phyloP scores from a whole-genome alignment of 306 rosid species.

The peach (Prunus persica) region Prunus_persica_NCBIv2 NC_034016.1:6442501-6443000 shows the following conservation, averaged over 20 bases:
- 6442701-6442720: background rate
- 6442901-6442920: too few relatives aligned
- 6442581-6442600: background rate
- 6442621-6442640: background rate
- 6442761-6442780: slow-evolving; percentile 15
- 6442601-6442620: slow-evolving; percentile 1
- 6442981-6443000: background rate
- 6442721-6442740: slow-evolving; percentile 12
- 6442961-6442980: slow-evolving; percentile 35
- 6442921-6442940: slow-evolving; percentile 23
- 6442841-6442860: slow-evolving; percentile 26
- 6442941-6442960: slow-evolving; percentile 36
- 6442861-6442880: background rate
- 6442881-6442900: background rate
- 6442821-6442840: slow-evolving; percentile 23
- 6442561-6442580: background rate
- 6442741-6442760: background rate
- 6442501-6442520: slow-evolving; percentile 1
- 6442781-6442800: slow-evolving; percentile 21
- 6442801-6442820: slow-evolving; percentile 35
- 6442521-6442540: background rate
- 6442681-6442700: background rate
- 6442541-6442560: background rate
- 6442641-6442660: background rate
- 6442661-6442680: background rate